Percentiles rank a stretch among this genome's conserved stretches.
These are phyloP conservation scores for Leishmania tropica DNA, from an alignment of 208 protist genomes.

Conservation along the genomic window DNA sequence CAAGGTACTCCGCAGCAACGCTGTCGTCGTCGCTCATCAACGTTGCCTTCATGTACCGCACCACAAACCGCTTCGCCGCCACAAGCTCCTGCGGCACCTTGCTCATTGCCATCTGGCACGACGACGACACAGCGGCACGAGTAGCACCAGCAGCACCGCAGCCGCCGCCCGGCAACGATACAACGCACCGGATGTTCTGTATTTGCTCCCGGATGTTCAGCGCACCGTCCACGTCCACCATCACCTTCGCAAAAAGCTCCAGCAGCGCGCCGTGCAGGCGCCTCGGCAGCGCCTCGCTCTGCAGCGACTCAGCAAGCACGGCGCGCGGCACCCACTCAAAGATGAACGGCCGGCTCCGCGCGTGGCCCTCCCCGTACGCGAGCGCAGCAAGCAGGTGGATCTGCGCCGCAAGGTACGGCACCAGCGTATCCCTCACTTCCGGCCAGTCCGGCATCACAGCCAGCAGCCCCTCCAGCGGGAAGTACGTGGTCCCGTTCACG, in stretches of 20 bases:
- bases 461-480: conserved; percentile 39
- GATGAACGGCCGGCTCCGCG: conserved; percentile 26
- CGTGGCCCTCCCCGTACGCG: conserved; percentile 23
- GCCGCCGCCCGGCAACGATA: conserved; percentile 3
- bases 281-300: conserved; percentile 29
- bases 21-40: conserved; percentile 35
- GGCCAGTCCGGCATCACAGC: conserved; percentile 36
- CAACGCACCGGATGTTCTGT: conserved; percentile 39
- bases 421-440: conserved; percentile 34
- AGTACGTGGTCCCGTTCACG: conserved; percentile 25
- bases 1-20: conserved; percentile 29
- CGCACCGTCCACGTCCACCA: conserved; percentile 24
- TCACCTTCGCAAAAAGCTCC: conserved; percentile 37
- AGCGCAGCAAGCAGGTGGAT: conserved; percentile 38
- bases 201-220: conserved; percentile 35
- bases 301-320: conserved; percentile 30
- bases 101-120: conserved; percentile 16
- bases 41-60: conserved; percentile 25
- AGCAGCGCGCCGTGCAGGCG: conserved; percentile 41
- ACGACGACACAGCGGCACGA: background rate
- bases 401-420: conserved; percentile 44
- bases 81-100: conserved; percentile 24
- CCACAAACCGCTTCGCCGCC: conserved; percentile 30
- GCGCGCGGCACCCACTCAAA: conserved; percentile 34
- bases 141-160: background rate